Percentiles rank a stretch among this genome's conserved stretches.
These are phyloP conservation scores for Pseudozyma flocculosa DNA, from an alignment of 1,284 basidiomycete genomes.

Conservation along the genomic window DNA sequence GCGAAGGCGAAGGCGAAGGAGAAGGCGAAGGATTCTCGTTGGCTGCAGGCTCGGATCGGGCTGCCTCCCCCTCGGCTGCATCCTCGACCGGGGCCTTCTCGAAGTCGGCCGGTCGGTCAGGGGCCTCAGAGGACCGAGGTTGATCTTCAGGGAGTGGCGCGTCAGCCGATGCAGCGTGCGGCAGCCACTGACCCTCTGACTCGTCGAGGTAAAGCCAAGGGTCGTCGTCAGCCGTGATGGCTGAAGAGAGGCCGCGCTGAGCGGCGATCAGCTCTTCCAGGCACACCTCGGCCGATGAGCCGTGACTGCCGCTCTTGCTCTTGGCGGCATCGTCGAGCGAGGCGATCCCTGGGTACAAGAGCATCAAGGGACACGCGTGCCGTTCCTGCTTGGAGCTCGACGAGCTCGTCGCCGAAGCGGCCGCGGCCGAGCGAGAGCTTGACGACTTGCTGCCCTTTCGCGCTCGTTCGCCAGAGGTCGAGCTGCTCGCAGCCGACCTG, in stretches of 20 bases:
- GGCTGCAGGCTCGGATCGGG: no score
- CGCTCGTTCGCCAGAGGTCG: not conserved
- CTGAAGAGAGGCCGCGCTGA: constrained; percentile 13
- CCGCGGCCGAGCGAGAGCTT: constrained; percentile 3
- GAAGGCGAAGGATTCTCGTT: no score
- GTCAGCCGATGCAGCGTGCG: constrained; percentile 11
- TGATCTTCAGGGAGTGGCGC: no score
- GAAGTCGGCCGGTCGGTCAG: no score
- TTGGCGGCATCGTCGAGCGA: no score
- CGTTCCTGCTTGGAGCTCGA: constrained; percentile 29
- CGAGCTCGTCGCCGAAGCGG: not conserved
- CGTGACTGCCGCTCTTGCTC: no score
- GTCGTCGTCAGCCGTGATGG: constrained; percentile 20
- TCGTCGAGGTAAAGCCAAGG: constrained; percentile 48
- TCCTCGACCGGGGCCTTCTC: no score
- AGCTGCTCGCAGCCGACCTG: not conserved
- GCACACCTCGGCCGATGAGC: constrained; percentile 22
- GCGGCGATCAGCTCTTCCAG: constrained; percentile 46
- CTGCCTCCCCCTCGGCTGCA: no score
- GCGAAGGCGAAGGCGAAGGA: no score
- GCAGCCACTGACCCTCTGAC: constrained; percentile 40
- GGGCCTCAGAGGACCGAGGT: no score
- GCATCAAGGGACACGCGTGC: constrained; percentile 42
- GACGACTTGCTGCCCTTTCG: constrained; percentile 2
- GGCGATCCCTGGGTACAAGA: constrained; percentile 40